Evolutionary conservation across 108 stramenopile species (phyloP), one percentile per base, ranked within the genome.

Genomic region (Heterococcus sp.): DNA sequence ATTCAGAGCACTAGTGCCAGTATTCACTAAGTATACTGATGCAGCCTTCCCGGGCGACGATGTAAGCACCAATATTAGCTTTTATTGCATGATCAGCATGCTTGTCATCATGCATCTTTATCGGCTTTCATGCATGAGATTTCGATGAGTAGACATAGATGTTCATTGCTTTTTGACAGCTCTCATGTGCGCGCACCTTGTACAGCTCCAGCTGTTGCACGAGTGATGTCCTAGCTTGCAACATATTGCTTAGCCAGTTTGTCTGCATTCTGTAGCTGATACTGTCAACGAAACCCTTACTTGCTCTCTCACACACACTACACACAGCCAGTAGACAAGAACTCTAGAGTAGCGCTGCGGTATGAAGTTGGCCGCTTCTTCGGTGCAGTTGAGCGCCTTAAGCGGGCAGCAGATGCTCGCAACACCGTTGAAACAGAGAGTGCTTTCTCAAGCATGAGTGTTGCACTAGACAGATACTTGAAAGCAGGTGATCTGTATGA

Each of bases 401-500:
- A 72, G 66, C 80, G 80, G 29, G 80, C 80, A 14, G 35, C 78
- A 30, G 78, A 80, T 14, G 70, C 69, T 32, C 38, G 71, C 30
- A 69, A 74, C 73, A 32, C 28, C 29, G 29, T 3, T 3, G 80
- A 82, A 46, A 73, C 80, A 29, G 37, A 74, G 80, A 39, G 14
- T 3, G 72, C 80, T 0, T 82, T 82, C 28, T 72, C 80, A 35
- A 35, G 46, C 2, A 82, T 82, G 65, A 66, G 65, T 21, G 73
- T 82, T 26, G 73, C 73, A 3, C 72, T 66, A 40, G 80, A 82
- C 73, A 38, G 80, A 35, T 82, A 82, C 65, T 73, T 82, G 40
- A 82, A 82, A 73, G 80, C 80, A 26, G 80, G 80, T 8, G 65
- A 81, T 68, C 66, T 81, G 72, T 81, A 81, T 73, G 80, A 81